A percentile compares a stretch with the other conserved stretches of the same genome.
Conservation (phyloP, 495 filamentous ascomycete species). For the Cercophora newfieldiana region DNA sequence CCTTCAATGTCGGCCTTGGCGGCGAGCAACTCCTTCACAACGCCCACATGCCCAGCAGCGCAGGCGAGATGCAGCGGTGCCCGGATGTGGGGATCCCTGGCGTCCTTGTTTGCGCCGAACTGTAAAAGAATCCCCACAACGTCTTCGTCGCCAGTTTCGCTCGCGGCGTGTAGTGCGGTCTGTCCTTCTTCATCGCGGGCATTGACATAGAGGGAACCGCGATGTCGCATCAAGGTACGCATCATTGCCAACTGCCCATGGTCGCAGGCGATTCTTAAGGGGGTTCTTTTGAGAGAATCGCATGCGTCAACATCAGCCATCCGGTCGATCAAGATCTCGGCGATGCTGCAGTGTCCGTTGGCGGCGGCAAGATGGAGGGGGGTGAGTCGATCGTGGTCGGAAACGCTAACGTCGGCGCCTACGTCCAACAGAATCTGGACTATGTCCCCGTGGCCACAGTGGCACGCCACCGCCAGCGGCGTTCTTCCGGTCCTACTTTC, state of each 20-base stretch:
- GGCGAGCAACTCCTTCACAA: neutral
- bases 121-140: conserved; percentile 7
- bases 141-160: conserved; percentile 7
- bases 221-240: neutral
- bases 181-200: neutral
- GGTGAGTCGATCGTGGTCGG: neutral
- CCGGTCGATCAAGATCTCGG: neutral
- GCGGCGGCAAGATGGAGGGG: conserved; percentile 13
- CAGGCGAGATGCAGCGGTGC: neutral
- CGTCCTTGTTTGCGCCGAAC: neutral
- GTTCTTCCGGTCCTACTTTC: conserved; percentile 9
- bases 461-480: conserved; percentile 8
- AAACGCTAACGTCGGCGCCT: neutral
- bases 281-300: neutral
- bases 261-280: conserved; percentile 12
- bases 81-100: neutral
- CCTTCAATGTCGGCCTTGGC: neutral
- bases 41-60: neutral
- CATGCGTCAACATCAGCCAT: conserved; percentile 4
- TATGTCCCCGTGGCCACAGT: conserved; percentile 11
- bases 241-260: neutral
- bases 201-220: conserved; percentile 5
- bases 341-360: conserved; percentile 5
- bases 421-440: conserved; percentile 10
- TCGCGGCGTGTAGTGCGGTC: conserved; percentile 10